Base-by-base conservation (phyloP, 305 asterid genomes). In the Fraxinus albicans region DNA sequence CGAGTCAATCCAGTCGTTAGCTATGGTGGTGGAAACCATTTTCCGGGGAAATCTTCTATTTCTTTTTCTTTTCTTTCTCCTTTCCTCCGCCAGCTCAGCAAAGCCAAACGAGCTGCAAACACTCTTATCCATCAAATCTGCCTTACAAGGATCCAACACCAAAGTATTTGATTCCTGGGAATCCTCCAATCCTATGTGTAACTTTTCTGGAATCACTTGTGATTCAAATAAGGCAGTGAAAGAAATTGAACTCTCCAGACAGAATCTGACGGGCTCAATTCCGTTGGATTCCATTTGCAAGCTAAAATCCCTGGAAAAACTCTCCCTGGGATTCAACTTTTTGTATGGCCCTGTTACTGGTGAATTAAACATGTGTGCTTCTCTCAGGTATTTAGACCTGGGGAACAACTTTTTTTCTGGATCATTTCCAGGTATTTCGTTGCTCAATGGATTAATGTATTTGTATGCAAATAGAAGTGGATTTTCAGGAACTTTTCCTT, bases 401-500 rank as follows among this genome's bases (percentile, higher is more conserved):
- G 88, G 91, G 19, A 78, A 80, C 78, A 89, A 89, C 77, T 27
- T 44, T 0, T 89, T 89, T 76, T 73, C 82, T 3, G 92, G 92
- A 4, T 1, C 80, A 12, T 65, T 88, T 17, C 92, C 91, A 23
- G 88, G 81, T 42, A 80, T 89, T 1, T 84, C 86, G 8, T 35
- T 73, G 0, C 83, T 89, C n/a, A 85, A 9, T 44, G 83, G 82
- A 31, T 63, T 89, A 27, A 82, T 76, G 21, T 85, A 79, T 73
- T 77, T 89, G 79, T 83, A 88, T 79, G 76, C 86, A 82, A 89
- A 89, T 36, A 27, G 4, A 19, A 89, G 90, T 67, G 91, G 91
- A 4, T 84, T 89, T 80, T 81, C 90, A 3, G 92, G 90, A 6
- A 72, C 19, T 34, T 86, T 88, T 77, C 90, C 88, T 0, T 88